A percentile compares a stretch with the other conserved stretches of the same genome.
Evolutionary conservation across 2,329 filamentous ascomycete species (phyloP).

Genomic region (Sporothrix pallida): DNA sequence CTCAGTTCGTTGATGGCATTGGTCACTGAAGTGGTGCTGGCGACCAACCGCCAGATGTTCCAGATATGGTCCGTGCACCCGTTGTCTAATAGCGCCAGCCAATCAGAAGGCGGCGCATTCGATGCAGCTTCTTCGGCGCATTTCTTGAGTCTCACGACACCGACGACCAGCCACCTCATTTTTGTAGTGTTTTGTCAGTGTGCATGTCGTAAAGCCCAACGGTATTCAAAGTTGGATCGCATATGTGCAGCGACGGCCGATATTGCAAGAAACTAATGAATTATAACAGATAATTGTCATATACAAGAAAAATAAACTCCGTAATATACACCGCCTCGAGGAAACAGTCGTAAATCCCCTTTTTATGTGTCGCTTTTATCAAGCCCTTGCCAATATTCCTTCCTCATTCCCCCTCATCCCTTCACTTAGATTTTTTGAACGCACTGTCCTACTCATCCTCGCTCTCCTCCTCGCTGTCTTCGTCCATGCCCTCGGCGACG

Average conservation of each 20-base stretch:
- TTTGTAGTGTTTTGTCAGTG: neutral
- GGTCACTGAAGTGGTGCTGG: neutral
- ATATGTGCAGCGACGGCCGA: neutral
- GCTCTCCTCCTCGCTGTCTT: constrained; percentile 75
- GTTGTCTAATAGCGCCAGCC: neutral
- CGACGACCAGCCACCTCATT: constrained; percentile 4
- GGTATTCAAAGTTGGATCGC: neutral
- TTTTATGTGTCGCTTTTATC: neutral
- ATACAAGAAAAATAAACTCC: constrained; percentile 16
- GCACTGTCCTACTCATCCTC: neutral
- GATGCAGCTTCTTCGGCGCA: neutral
- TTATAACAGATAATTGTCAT: neutral
- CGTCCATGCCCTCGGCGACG: constrained; percentile 91
- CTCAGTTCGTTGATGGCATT: neutral
- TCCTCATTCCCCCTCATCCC: no score
- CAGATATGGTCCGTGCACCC: constrained; percentile 16
- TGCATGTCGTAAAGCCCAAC: neutral
- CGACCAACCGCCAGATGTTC: constrained; percentile 5
- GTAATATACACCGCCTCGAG: constrained; percentile 11
- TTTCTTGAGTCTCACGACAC: constrained; percentile 1
- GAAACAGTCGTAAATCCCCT: constrained; percentile 13
- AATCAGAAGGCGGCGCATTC: constrained; percentile 18
- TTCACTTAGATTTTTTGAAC: neutral
- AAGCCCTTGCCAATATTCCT: neutral
- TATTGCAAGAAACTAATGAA: neutral